These are phyloP conservation scores for Podospora conica DNA, from an alignment of 495 filamentous ascomycete genomes.

Conservation along the genomic window DNA sequence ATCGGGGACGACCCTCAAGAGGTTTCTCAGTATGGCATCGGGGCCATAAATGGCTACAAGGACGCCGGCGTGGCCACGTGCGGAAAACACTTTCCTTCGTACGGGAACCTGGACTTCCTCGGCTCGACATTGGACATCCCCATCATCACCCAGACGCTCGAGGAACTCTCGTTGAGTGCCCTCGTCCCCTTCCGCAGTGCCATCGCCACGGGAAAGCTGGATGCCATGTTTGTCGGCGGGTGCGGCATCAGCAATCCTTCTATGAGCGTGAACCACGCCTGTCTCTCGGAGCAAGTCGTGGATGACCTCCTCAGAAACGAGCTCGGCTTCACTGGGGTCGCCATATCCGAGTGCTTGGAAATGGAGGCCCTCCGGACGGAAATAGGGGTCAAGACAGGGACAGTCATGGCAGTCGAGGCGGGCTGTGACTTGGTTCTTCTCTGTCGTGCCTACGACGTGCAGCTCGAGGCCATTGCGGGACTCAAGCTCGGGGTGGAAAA, in stretches of 20 bases:
- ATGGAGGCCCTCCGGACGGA: constrained; percentile 90
- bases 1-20: constrained; percentile 84
- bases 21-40: constrained; percentile 78
- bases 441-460: constrained; percentile 76
- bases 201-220: constrained; percentile 66
- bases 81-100: constrained; percentile 90
- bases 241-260: constrained; percentile 80
- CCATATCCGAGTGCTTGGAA: constrained; percentile 91
- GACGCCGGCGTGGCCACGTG: constrained; percentile 78
- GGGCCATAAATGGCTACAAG: constrained; percentile 83
- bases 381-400: constrained; percentile 86
- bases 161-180: constrained; percentile 77
- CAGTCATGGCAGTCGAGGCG: constrained; percentile 89
- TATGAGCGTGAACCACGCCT: constrained; percentile 88
- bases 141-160: constrained; percentile 83
- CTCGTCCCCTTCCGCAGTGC: constrained; percentile 83
- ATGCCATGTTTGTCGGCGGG: constrained; percentile 90
- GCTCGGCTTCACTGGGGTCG: constrained; percentile 79
- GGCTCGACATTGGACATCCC: constrained; percentile 82
- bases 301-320: constrained; percentile 76
- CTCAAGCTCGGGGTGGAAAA: constrained; percentile 81
- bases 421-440: constrained; percentile 82
- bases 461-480: constrained; percentile 80
- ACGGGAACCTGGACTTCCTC: constrained; percentile 86
- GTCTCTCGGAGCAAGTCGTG: constrained; percentile 83